Base-by-base conservation (phyloP, 2,329 filamentous ascomycete species). In the Madurella fahalii region DNA sequence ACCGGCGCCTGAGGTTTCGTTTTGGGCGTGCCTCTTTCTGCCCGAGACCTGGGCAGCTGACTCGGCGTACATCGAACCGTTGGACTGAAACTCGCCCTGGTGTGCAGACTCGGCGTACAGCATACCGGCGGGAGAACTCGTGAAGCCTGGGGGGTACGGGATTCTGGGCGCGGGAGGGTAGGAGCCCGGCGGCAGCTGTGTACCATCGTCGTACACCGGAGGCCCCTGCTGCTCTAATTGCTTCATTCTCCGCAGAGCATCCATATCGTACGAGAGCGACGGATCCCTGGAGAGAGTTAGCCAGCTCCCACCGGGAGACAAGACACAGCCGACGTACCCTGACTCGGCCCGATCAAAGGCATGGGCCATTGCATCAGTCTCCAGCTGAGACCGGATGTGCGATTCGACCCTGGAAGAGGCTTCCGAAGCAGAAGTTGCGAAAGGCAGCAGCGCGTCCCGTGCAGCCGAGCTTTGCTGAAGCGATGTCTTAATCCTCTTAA, bases 341-440 rank as follows among this genome's bases (percentile, higher is more conserved):
- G 49, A 9, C 37, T 40, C 48, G 9, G 48, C 31, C 12, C 46
- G 52, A 11, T 34, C 45, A 16, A 43, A 52, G 2, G 17, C n/a
- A 15, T 57, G 55, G 20, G 47, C 47, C 42, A 56, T 40, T 5
- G 61, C 40, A 7, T 65, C 61, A 3, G 51, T 34, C 46, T 61
- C 62, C 2, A 65, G 53, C 50, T 65, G 63, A 18, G 54, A 60
- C 30, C 56, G 58, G 5, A 64, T 60, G 42, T 63, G 62, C 3
- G 61, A 61, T 4, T 59, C 58, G 37, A 47, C 46, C 20, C 53
- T 43, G 11, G 58, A 54, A 15, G 16, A 16, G 40, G 45, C 30
- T 34, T 54, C 53, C 2, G 58, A 53, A 11, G 40, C n/a, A 4
- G 60, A 54, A 15, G 40, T 13, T 2, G 32, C 32, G 4, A 40